Evolutionary conservation across 495 filamentous ascomycete species (phyloP).

Genomic region (Podospora fimiseda): DNA sequence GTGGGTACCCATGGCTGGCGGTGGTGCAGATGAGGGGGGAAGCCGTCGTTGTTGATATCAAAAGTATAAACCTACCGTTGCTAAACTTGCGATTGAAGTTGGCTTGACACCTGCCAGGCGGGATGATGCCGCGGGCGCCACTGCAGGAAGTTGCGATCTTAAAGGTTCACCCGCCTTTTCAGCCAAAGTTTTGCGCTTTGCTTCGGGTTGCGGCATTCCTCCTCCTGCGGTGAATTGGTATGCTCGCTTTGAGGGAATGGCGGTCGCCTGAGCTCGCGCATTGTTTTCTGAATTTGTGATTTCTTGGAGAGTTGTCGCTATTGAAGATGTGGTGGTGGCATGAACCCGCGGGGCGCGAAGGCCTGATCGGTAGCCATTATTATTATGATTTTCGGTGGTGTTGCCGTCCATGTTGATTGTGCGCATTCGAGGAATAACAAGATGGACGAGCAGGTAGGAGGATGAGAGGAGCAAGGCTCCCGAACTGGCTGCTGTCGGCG

Average conservation of each 20-base stretch:
- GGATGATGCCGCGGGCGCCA: background rate
- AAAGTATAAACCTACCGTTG: conserved; percentile 10
- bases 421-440: conserved; percentile 25
- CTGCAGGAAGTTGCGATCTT: conserved; percentile 21
- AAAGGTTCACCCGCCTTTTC: conserved; percentile 47
- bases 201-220: conserved; percentile 43
- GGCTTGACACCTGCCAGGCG: conserved; percentile 13
- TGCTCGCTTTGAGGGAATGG: conserved; percentile 44
- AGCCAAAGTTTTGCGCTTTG: conserved; percentile 54
- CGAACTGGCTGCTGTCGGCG: conserved; percentile 17
- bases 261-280: conserved; percentile 51
- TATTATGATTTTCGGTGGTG: conserved; percentile 31
- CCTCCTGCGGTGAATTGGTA: too few relatives aligned
- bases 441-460: conserved; percentile 24
- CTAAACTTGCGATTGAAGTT: conserved; percentile 18
- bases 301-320: conserved; percentile 26
- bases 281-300: conserved; percentile 60
- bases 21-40: background rate
- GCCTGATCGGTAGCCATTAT: conserved; percentile 12
- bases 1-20: background rate
- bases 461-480: conserved; percentile 31
- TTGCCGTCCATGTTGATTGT: conserved; percentile 35
- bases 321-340: conserved; percentile 2
- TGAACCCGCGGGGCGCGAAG: conserved; percentile 17
- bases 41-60: background rate